These are phyloP conservation scores for Tetraselmis striata DNA, from an alignment of 139 green algal species.

Conservation along the genomic window DNA sequence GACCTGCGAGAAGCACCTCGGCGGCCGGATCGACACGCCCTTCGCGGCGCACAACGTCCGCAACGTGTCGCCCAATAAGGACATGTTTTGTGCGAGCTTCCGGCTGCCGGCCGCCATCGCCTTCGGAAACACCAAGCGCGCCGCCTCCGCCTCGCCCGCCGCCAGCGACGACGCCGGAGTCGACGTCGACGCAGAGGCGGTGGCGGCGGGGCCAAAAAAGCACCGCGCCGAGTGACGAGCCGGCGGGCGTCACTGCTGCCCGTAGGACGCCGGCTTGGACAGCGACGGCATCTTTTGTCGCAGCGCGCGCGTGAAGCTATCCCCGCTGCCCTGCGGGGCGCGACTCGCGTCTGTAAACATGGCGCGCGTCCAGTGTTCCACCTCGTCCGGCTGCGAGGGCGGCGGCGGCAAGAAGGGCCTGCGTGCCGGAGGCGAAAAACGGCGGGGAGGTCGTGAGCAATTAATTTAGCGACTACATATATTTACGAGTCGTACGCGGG, in stretches of 20 bases:
- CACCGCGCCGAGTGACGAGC: not conserved
- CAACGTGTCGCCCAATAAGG: conserved; percentile 88
- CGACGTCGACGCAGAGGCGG: too few relatives aligned
- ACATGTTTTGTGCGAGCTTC: conserved; percentile 89
- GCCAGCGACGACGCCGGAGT: too few relatives aligned
- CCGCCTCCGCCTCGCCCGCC: not conserved
- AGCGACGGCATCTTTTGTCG: not conserved
- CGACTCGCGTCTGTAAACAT: conserved; percentile 24
- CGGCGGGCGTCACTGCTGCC: too few relatives aligned
- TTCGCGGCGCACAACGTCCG: conserved; percentile 61
- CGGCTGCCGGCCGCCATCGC: conserved; percentile 57
- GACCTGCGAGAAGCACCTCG: conserved; percentile 52
- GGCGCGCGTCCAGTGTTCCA: conserved; percentile 53
- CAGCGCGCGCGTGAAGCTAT: not conserved
- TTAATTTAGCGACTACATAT: too few relatives aligned
- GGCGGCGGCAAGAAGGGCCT: conserved; percentile 19
- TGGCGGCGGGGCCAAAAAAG: not conserved
- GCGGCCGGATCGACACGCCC: conserved; percentile 41
- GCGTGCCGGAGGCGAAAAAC: too few relatives aligned
- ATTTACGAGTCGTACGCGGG: too few relatives aligned
- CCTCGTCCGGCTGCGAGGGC: conserved; percentile 43
- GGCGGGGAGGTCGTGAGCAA: too few relatives aligned
- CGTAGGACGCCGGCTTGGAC: too few relatives aligned
- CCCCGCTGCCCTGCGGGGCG: not conserved
- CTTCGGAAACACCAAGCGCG: conserved; percentile 22